These are phyloP conservation scores for Bruguiera hainesii DNA, from an alignment of 441 rosid species.

Conservation along the genomic window DNA sequence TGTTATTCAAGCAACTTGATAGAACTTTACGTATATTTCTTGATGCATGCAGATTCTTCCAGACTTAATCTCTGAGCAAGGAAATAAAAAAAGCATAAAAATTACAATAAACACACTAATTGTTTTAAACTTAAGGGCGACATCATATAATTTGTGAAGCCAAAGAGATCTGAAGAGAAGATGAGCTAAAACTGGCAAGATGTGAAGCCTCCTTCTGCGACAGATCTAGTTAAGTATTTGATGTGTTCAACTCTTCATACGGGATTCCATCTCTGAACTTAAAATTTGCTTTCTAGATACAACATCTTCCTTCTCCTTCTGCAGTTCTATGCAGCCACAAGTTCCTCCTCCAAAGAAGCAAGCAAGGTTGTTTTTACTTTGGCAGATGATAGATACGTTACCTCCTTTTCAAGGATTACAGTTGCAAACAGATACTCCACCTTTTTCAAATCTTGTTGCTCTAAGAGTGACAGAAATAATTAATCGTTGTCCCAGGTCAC, in stretches of 20 bases:
- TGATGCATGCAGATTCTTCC: slow-evolving; percentile 1
- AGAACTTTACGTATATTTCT: too few species aligned
- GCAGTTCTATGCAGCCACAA: slow-evolving; percentile 36
- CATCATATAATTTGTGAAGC: not conserved
- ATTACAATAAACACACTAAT: too few species aligned
- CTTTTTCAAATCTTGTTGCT: slow-evolving; percentile 55
- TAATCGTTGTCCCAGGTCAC: not conserved
- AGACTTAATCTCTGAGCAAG: slow-evolving; percentile 45
- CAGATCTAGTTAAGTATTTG: slow-evolving; percentile 44
- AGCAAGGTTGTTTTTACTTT: slow-evolving; percentile 70
- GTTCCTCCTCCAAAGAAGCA: slow-evolving; percentile 73
- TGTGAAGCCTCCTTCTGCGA: slow-evolving; percentile 49
- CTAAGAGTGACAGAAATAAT: slow-evolving; percentile 44
- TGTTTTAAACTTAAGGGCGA: too few species aligned
- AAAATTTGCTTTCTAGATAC: slow-evolving; percentile 44
- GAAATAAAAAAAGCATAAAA: not conserved
- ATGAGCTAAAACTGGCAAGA: slow-evolving; percentile 45
- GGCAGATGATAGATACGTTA: slow-evolving; percentile 53
- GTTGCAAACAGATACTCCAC: slow-evolving; percentile 49
- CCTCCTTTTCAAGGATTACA: slow-evolving; percentile 68
- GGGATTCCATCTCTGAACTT: slow-evolving; percentile 51
- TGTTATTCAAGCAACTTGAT: too few species aligned
- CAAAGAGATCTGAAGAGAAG: not conserved
- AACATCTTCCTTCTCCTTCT: slow-evolving; percentile 54
- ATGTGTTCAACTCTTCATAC: slow-evolving; percentile 39